These are phyloP conservation scores for Penicillium lividum DNA, from an alignment of 495 filamentous ascomycete genomes.

Conservation along the genomic window DNA sequence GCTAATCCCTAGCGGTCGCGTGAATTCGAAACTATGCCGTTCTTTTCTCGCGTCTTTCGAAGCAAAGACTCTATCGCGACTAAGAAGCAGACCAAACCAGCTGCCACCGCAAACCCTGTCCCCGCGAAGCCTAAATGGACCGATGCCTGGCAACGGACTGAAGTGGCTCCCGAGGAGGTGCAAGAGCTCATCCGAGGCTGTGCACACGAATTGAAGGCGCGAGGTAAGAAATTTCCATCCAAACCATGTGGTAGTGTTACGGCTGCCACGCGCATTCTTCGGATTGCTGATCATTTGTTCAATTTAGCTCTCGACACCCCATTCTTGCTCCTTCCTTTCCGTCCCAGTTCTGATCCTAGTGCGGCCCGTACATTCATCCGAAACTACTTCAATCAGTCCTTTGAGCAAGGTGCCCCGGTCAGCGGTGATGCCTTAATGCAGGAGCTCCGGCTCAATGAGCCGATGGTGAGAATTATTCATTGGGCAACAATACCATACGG, in stretches of 20 bases:
- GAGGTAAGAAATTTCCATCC: constrained; percentile 62
- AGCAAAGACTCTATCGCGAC: constrained; percentile 63
- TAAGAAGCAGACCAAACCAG: constrained; percentile 59
- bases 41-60: constrained; percentile 74
- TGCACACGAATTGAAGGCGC: constrained; percentile 86
- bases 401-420: constrained; percentile 48
- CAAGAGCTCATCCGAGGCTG: constrained; percentile 82
- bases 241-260: constrained; percentile 28
- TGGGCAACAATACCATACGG: background rate
- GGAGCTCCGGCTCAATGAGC: constrained; percentile 90
- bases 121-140: constrained; percentile 77
- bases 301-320: constrained; percentile 78
- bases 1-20: constrained; percentile 10
- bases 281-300: constrained; percentile 39
- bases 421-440: constrained; percentile 71
- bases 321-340: constrained; percentile 93
- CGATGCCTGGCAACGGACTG: constrained; percentile 84
- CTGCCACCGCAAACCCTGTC: constrained; percentile 44
- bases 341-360: constrained; percentile 87
- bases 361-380: constrained; percentile 89
- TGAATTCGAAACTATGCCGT: constrained; percentile 46
- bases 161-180: constrained; percentile 87
- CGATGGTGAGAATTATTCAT: constrained; percentile 63
- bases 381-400: constrained; percentile 75
- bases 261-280: constrained; percentile 28